These are phyloP conservation scores for Vaccinium myrtillus DNA, from an alignment of 148 eudicot species.

Conservation along the genomic window DNA sequence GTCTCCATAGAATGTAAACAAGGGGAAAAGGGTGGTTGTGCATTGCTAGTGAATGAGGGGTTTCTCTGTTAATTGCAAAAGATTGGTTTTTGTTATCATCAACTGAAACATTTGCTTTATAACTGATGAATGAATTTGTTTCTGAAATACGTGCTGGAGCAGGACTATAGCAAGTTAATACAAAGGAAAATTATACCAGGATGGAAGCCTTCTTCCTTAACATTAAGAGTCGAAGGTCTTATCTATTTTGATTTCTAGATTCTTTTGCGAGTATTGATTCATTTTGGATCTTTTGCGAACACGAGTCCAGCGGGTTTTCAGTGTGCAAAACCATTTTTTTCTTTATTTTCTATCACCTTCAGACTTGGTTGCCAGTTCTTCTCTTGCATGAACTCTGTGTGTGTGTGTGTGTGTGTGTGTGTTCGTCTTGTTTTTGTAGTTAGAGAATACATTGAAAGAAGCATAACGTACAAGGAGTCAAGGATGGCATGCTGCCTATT, in stretches of 20 bases:
- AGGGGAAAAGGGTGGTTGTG: not conserved
- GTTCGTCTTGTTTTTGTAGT: not conserved
- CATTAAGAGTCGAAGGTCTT: not conserved
- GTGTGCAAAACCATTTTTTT: not conserved
- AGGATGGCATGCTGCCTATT: too few relatives aligned
- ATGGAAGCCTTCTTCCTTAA: not conserved
- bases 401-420: too few relatives aligned
- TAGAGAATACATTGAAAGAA: not conserved
- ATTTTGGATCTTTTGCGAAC: not conserved
- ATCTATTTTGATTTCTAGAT: not conserved
- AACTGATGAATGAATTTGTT: not conserved
- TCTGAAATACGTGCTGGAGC: not conserved
- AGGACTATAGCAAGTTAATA: not conserved
- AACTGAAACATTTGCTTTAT: not conserved
- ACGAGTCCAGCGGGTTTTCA: not conserved
- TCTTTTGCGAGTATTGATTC: not conserved
- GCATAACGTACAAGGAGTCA: not conserved
- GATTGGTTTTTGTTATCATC: not conserved
- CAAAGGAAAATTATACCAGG: not conserved
- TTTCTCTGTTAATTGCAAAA: not conserved
- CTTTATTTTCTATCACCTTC: not conserved
- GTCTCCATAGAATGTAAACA: not conserved
- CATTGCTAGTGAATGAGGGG: slow-evolving; percentile 1
- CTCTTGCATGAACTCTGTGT: not conserved
- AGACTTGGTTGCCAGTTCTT: not conserved